Percentiles rank a stretch among this genome's conserved stretches.
Conservation (phyloP, 1,284 basidiomycete species). For the Filobasidium uniguttulatum region DNA sequence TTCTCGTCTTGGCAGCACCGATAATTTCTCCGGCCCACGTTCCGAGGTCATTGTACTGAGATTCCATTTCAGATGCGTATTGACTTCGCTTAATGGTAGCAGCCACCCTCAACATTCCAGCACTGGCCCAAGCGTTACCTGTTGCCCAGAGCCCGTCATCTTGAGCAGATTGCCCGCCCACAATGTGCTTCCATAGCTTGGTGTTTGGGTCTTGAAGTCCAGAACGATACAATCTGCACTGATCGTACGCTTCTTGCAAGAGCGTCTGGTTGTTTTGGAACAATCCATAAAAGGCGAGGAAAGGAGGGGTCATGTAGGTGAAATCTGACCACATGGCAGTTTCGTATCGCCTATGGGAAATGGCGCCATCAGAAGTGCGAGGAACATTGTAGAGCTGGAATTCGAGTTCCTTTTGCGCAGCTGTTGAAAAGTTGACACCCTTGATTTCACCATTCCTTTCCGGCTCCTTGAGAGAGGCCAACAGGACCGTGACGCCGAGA, state of each 20-base stretch:
- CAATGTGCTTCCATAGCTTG: conserved; percentile 35
- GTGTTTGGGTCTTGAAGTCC: conserved; percentile 24
- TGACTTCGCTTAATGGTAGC: conserved; percentile 39
- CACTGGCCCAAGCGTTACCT: conserved; percentile 43
- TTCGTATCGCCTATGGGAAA: conserved; percentile 30
- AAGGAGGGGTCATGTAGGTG: conserved; percentile 82
- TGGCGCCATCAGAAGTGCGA: conserved; percentile 28
- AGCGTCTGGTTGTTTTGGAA: conserved; percentile 53
- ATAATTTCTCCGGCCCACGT: conserved; percentile 41
- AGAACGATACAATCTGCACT: conserved; percentile 62
- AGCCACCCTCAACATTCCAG: conserved; percentile 41
- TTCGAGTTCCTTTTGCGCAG: conserved; percentile 56
- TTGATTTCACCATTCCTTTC: conserved; percentile 21
- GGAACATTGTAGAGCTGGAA: conserved; percentile 57
- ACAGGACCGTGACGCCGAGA: conserved; percentile 60
- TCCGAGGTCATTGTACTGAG: conserved; percentile 35
- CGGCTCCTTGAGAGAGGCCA: conserved; percentile 41
- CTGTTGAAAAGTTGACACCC: conserved; percentile 48
- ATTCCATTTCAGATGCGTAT: conserved; percentile 25
- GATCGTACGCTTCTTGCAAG: conserved; percentile 56
- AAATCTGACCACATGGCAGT: conserved; percentile 43
- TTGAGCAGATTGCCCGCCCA: conserved; percentile 20
- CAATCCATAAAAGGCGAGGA: conserved; percentile 76
- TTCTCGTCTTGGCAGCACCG: conserved; percentile 25
- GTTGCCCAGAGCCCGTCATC: conserved; percentile 33